phyloP scores from a whole-genome alignment of 2,329 filamentous ascomycete species.

The Ramularia collo-cygni region DNA sequence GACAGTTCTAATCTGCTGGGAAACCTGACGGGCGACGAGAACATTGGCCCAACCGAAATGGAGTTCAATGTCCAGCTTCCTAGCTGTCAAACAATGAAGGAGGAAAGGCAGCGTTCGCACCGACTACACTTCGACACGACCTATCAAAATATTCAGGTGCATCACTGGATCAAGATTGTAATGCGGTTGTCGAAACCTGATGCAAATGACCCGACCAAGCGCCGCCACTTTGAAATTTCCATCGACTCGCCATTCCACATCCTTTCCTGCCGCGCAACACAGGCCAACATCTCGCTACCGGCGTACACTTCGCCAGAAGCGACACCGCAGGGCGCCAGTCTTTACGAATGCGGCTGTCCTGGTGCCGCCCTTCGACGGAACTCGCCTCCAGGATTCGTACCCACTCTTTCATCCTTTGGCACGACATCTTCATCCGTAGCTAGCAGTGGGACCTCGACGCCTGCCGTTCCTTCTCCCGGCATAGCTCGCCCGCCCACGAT shows the following conservation, averaged over 20 bases:
- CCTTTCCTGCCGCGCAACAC: slow-evolving; percentile 85
- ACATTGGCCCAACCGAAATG: slow-evolving; percentile 84
- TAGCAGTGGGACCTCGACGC: slow-evolving; percentile 7
- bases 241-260: slow-evolving; percentile 95
- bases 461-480: slow-evolving; percentile 32
- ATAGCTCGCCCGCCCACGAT: slow-evolving; percentile 46
- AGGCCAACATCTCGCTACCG: slow-evolving; percentile 78
- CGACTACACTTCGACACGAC: slow-evolving; percentile 83
- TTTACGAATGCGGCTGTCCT: slow-evolving; percentile 58
- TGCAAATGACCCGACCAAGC: slow-evolving; percentile 66
- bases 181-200: slow-evolving; percentile 85
- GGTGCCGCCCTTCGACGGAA: slow-evolving; percentile 50
- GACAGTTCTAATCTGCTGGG: slow-evolving; percentile 68
- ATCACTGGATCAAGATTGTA: slow-evolving; percentile 97
- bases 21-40: slow-evolving; percentile 67
- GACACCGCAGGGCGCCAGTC: slow-evolving; percentile 25
- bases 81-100: slow-evolving; percentile 73
- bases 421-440: neutral
- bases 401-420: slow-evolving; percentile 34
- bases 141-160: slow-evolving; percentile 88
- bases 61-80: slow-evolving; percentile 90
- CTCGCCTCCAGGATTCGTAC: slow-evolving; percentile 45
- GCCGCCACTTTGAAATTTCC: slow-evolving; percentile 89
- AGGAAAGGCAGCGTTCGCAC: slow-evolving; percentile 56
- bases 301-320: slow-evolving; percentile 58